Conservation (phyloP, 2,329 filamentous ascomycete species). For the Rhynchosporium secalis region DNA sequence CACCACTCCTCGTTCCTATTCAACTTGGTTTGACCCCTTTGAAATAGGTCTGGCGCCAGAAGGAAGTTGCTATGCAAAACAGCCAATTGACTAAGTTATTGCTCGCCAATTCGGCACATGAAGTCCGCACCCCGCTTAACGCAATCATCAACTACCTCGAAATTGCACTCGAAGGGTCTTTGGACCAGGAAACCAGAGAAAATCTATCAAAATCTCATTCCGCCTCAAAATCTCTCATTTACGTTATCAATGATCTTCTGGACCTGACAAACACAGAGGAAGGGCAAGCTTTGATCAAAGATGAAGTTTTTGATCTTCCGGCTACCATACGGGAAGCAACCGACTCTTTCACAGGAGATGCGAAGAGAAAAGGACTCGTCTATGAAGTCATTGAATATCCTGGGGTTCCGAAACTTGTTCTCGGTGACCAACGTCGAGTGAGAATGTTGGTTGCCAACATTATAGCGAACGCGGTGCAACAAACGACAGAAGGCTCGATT, state of each 20-base stretch:
- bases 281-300: constrained; percentile 74
- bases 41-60: constrained; percentile 89
- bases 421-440: constrained; percentile 78
- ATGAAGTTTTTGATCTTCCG: constrained; percentile 74
- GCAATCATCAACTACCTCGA: constrained; percentile 95
- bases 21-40: constrained; percentile 27
- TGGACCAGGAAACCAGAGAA: constrained; percentile 82
- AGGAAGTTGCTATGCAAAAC: constrained; percentile 79
- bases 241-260: constrained; percentile 89
- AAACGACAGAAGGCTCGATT: constrained; percentile 68
- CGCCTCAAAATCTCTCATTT: constrained; percentile 88
- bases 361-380: constrained; percentile 70
- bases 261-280: constrained; percentile 88
- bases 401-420: constrained; percentile 67
- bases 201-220: constrained; percentile 84
- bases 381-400: constrained; percentile 69
- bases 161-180: constrained; percentile 77
- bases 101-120: constrained; percentile 85
- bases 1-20: constrained; percentile 39
- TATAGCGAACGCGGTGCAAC: constrained; percentile 80
- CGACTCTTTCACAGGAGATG: constrained; percentile 71
- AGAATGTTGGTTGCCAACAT: constrained; percentile 82
- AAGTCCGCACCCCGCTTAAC: constrained; percentile 87
- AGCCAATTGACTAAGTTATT: constrained; percentile 78
- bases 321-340: constrained; percentile 75